Percentiles rank a stretch among this genome's conserved stretches.
Evolutionary conservation across 176 grass and related monocot genomes (phyloP).

Genomic region (Alloteropsis semialata): DNA sequence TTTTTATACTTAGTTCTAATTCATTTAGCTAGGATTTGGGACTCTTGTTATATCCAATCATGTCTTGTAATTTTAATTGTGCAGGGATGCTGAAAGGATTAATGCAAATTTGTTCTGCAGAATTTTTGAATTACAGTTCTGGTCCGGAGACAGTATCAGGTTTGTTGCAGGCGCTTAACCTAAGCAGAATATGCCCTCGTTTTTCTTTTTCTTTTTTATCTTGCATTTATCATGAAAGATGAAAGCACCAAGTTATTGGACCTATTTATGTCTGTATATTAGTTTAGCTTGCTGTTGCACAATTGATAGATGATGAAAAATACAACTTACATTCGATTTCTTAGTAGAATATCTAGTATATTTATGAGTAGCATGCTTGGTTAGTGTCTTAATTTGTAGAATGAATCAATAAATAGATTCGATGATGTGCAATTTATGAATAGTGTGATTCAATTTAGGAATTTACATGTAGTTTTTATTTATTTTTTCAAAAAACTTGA

Average conservation of each 20-base stretch:
- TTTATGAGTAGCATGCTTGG: not conserved
- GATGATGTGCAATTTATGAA: not conserved
- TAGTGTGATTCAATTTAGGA: not conserved
- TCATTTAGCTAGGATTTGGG: not conserved
- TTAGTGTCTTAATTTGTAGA: not conserved
- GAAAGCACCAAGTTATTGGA: not conserved
- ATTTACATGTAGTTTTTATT: not conserved
- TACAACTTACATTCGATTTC: not conserved
- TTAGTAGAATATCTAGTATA: not conserved
- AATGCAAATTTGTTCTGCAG: constrained; percentile 76
- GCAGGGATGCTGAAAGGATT: constrained; percentile 69
- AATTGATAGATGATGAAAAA: not conserved
- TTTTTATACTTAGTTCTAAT: constrained; percentile 5
- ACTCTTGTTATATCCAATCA: constrained; percentile 2
- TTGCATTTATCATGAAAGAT: constrained; percentile 13
- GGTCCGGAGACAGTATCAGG: constrained; percentile 70
- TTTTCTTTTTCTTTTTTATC: not conserved
- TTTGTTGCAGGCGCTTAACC: constrained; percentile 33
- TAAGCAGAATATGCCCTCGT: constrained; percentile 14
- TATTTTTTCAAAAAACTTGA: not conserved
- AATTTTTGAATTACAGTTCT: constrained; percentile 92
- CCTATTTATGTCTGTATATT: not conserved
- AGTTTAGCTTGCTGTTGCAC: not conserved
- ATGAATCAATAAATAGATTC: constrained; percentile 5
- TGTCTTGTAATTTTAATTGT: constrained; percentile 14